Evolutionary conservation across 2,329 filamentous ascomycete species (phyloP), one percentile per base, ranked within the genome.

Genomic region (Bimuria novae-zelandiae): DNA sequence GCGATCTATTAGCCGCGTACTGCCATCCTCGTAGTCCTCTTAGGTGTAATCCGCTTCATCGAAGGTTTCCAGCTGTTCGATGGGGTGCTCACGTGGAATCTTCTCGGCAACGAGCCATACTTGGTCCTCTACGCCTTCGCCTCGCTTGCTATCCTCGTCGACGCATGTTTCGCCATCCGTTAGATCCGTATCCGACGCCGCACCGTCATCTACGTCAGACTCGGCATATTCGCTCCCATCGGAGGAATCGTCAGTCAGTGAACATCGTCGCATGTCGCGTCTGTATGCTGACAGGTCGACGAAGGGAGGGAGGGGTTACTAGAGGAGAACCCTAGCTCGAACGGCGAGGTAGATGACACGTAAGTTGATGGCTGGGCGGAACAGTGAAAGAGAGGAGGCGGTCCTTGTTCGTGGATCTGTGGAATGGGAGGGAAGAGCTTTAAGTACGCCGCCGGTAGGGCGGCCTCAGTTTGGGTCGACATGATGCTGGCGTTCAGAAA

Each of bases 21-120:
- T 57, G 30, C 54, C 45, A 44, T 56, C 36, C 19, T 40, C 42
- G 30, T 59, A 58, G 42, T 59, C 56, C 48, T 59, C 33, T 33
- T 60, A 50, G 12, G 40, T 49, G 23, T 56, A 50, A 48, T 59
- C 42, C 17, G 12, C 7, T 40, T 59, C 39, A 30, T 59, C 37
- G 17, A 50, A 51, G 12, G 30, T 32, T 23, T 52, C 19, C 39
- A 35, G 33, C 48, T 55, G 23, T 46, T 43, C 14, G 32, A 51
- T 12, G 25, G 54, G 55, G 44, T 59, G 43, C 51, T 59, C 35
- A 40, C 40, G 52, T 23, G 43, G 35, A 52, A 44, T 37, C n/a
- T 52, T 43, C 10, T 51, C 33, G 14, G 10, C n/a, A 27, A 37
- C 35, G 22, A 57, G 51, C 22, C 10, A 41, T 41, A 30, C 43